Percentiles rank a stretch among this genome's conserved stretches.
These are phyloP conservation scores for Chaetomium sp. DNA, from an alignment of 2,329 filamentous ascomycete genomes.

Conservation along the genomic window DNA sequence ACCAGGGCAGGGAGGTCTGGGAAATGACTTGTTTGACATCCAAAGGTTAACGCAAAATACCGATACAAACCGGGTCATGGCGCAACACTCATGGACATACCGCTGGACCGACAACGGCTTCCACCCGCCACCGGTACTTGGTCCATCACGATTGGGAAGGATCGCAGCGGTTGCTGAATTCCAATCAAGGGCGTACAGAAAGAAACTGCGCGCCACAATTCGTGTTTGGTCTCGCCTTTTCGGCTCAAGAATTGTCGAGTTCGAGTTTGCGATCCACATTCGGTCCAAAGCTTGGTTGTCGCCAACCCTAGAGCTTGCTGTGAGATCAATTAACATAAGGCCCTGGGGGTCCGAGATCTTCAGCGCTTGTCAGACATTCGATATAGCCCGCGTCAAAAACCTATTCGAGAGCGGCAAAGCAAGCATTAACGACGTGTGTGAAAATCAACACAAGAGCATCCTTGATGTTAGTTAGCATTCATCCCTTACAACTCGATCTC, in stretches of 20 bases:
- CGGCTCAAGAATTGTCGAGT: not conserved
- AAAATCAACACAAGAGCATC: not conserved
- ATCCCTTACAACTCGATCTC: not conserved
- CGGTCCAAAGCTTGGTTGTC: conserved; percentile 4
- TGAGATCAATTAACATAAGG: not conserved
- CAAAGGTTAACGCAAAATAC: not conserved
- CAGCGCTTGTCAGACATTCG: not conserved
- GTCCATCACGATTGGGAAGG: not conserved
- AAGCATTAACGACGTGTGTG: conserved; percentile 4
- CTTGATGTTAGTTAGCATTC: not conserved
- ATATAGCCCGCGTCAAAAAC: not conserved
- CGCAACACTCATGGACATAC: not conserved
- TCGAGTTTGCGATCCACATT: not conserved
- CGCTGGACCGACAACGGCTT: not conserved
- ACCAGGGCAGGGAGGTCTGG: not conserved
- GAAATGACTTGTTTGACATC: not conserved
- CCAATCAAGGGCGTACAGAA: not conserved
- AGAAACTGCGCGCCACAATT: not conserved
- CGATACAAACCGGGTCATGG: not conserved
- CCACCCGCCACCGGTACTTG: not conserved
- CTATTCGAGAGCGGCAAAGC: conserved; percentile 2
- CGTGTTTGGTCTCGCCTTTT: not conserved
- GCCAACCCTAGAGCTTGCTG: not conserved
- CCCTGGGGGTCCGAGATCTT: not conserved
- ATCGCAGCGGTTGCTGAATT: not conserved